Evolutionary conservation across 2,329 filamentous ascomycete species (phyloP).

Genomic region (Pestalotiopsis sp.): DNA sequence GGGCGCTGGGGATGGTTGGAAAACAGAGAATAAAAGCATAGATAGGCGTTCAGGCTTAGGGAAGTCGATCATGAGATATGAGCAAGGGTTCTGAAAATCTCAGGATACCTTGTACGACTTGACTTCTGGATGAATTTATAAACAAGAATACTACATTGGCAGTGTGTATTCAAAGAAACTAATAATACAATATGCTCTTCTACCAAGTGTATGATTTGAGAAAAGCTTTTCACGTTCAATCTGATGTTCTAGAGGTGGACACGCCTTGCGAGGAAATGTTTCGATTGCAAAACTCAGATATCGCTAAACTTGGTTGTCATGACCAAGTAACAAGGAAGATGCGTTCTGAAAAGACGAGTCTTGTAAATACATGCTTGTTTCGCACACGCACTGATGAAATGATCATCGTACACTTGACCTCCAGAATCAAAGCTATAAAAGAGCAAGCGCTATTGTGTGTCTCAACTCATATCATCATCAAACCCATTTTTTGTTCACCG

Average conservation of each 20-base stretch:
- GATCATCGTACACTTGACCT: not conserved
- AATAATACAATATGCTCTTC: not conserved
- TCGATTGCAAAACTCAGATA: too few relatives aligned
- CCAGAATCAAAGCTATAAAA: not conserved
- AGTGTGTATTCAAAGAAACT: not conserved
- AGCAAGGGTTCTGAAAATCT: not conserved
- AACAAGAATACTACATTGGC: not conserved
- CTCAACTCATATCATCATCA: not conserved
- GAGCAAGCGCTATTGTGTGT: not conserved
- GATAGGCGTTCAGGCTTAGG: conserved; percentile 9
- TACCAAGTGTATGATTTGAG: not conserved
- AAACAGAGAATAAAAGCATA: conserved; percentile 6
- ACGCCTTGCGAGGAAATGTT: too few relatives aligned
- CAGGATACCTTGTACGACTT: not conserved
- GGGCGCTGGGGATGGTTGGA: not conserved
- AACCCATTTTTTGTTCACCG: not conserved
- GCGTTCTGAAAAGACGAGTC: too few relatives aligned
- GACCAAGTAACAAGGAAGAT: too few relatives aligned
- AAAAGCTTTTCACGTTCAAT: too few relatives aligned
- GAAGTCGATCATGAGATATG: not conserved
- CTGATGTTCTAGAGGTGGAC: too few relatives aligned
- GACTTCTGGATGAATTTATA: not conserved
- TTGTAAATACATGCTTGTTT: not conserved
- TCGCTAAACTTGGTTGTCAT: too few relatives aligned
- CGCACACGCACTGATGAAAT: not conserved